Percentiles rank a stretch among this genome's conserved stretches.
These are phyloP conservation scores for Mycena floridula DNA, from an alignment of 768 basidiomycete genomes.

Conservation along the genomic window DNA sequence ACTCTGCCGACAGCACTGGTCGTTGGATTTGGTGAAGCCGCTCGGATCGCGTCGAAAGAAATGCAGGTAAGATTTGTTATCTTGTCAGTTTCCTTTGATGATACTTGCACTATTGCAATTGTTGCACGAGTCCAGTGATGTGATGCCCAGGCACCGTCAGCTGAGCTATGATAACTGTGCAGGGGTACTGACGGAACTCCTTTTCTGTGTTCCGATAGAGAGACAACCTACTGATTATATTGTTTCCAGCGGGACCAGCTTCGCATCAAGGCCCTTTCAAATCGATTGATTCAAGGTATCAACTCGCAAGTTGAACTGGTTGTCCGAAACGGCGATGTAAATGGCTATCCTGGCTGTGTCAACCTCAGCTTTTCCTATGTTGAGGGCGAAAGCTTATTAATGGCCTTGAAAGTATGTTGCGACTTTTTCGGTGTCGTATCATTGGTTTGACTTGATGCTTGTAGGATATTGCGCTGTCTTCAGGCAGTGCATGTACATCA, in stretches of 20 bases:
- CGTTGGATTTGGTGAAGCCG: conserved; percentile 93
- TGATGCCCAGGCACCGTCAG: conserved; percentile 24
- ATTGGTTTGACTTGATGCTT: conserved; percentile 4
- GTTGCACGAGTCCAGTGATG: conserved; percentile 41
- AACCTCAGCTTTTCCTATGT: conserved; percentile 96
- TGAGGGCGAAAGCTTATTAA: conserved; percentile 93
- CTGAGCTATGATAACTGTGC: conserved; percentile 69
- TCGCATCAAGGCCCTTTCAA: conserved; percentile 66
- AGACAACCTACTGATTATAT: conserved; percentile 15
- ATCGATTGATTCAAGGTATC: conserved; percentile 77
- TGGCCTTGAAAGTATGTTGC: conserved; percentile 84
- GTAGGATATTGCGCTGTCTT: conserved; percentile 94
- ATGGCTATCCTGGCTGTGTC: conserved; percentile 94
- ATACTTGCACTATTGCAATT: conserved; percentile 32
- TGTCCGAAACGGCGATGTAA: conserved; percentile 86
- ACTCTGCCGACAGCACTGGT: conserved; percentile 84
- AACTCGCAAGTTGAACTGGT: conserved; percentile 84
- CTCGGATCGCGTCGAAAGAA: conserved; percentile 84
- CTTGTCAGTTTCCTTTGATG: conserved; percentile 30
- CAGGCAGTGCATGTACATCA: conserved; percentile 97
- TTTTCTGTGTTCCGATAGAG: conserved; percentile 6
- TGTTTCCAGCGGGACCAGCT: conserved; percentile 66
- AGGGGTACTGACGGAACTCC: conserved; percentile 79
- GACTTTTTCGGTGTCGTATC: not conserved
- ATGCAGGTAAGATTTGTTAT: conserved; percentile 70